phyloP scores from a whole-genome alignment of 805 yeast genomes.

The Ogataea ramenticola region DNA sequence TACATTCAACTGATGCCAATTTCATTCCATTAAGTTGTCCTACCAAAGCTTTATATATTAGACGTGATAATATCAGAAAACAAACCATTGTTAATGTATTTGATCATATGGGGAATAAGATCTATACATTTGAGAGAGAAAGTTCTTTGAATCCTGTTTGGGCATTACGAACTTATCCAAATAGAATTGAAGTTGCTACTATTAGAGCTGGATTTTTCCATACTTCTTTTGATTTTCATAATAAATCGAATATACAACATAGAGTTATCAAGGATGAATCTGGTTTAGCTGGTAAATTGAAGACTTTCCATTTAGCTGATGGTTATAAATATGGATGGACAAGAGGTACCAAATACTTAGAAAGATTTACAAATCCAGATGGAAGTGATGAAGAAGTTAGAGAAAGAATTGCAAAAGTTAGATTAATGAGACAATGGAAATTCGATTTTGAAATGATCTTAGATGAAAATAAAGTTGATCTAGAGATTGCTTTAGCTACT shows the following conservation, averaged over 20 bases:
- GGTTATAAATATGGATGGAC: constrained; percentile 54
- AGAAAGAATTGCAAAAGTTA: constrained; percentile 46
- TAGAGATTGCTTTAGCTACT: constrained; percentile 50
- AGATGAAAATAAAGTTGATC: constrained; percentile 39
- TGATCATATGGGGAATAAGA: constrained; percentile 32
- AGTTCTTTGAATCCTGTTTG: constrained; percentile 43
- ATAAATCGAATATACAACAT: constrained; percentile 36
- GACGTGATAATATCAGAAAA: constrained; percentile 41
- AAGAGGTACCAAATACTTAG: constrained; percentile 42
- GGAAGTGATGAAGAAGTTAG: constrained; percentile 51
- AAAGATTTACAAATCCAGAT: constrained; percentile 44
- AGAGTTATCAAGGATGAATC: constrained; percentile 32
- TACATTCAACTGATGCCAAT: constrained; percentile 32
- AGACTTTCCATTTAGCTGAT: constrained; percentile 43
- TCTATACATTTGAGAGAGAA: constrained; percentile 45
- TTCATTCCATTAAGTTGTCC: constrained; percentile 32
- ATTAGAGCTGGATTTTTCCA: constrained; percentile 40
- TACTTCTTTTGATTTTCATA: constrained; percentile 43
- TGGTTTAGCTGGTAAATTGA: constrained; percentile 31
- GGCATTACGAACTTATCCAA: constrained; percentile 39
- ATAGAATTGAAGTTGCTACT: constrained; percentile 41
- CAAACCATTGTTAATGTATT: constrained; percentile 43
- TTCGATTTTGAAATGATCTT: constrained; percentile 53
- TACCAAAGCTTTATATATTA: constrained; percentile 37
- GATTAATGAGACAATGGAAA: constrained; percentile 49